Conservation (phyloP, 352 stramenopile genomes). For the Globisporangium solare region DNA sequence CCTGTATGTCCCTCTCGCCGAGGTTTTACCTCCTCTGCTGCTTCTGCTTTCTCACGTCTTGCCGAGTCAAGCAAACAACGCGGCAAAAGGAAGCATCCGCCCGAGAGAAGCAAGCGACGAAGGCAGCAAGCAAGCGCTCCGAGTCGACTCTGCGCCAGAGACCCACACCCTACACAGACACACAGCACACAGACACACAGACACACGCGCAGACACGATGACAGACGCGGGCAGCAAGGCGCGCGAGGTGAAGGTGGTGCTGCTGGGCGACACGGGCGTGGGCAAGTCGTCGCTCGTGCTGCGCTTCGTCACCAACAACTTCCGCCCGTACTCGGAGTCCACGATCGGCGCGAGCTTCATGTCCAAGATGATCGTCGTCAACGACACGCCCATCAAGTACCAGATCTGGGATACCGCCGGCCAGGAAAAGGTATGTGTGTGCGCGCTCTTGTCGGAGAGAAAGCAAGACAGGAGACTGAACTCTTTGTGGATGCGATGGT, state of each 20-base stretch:
- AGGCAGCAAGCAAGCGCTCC: too few species aligned
- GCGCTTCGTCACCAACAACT: constrained; percentile 96
- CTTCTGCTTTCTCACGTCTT: too few species aligned
- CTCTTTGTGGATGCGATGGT: background rate
- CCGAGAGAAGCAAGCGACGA: too few species aligned
- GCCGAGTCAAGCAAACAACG: too few species aligned
- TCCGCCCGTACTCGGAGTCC: constrained; percentile 94
- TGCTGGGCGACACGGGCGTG: constrained; percentile 92
- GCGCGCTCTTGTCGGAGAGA: too few species aligned
- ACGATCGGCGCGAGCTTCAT: constrained; percentile 98
- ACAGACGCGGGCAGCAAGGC: constrained; percentile 61
- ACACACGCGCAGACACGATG: constrained; percentile 21
- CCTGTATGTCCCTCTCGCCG: too few species aligned
- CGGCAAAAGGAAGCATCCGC: too few species aligned
- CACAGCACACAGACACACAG: background rate
- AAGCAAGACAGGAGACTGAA: constrained; percentile 1
- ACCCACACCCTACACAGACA: background rate
- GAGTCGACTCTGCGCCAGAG: too few species aligned
- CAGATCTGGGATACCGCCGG: constrained; percentile 99
- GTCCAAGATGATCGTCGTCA: constrained; percentile 93
- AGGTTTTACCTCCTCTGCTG: too few species aligned
- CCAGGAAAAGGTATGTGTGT: constrained; percentile 86
- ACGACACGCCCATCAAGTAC: constrained; percentile 92
- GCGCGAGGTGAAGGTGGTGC: constrained; percentile 87
- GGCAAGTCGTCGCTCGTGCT: constrained; percentile 96